phyloP scores from a whole-genome alignment of 441 rosid genomes.

The Populus trichocarpa region DNA sequence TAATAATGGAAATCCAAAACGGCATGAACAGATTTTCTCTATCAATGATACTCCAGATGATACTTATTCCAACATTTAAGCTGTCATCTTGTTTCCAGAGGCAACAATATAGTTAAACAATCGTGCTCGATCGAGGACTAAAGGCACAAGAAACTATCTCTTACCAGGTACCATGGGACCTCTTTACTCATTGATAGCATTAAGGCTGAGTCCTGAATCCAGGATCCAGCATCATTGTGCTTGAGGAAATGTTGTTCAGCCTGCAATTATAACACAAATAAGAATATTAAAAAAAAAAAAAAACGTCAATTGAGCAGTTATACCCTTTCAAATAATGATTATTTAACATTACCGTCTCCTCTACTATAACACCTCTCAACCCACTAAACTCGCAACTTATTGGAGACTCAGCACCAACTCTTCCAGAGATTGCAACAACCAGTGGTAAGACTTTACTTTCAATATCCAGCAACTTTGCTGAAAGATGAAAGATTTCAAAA shows the following conservation, averaged over 20 bases:
- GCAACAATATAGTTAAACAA: neutral
- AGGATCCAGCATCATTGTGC: constrained; percentile 95
- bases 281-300: constrained; percentile 9
- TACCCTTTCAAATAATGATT: neutral
- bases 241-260: constrained; percentile 91
- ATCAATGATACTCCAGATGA: constrained; percentile 10
- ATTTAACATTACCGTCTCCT: constrained; percentile 68
- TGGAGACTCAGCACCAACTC: constrained; percentile 91
- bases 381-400: constrained; percentile 77
- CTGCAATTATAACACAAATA: constrained; percentile 33
- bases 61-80: constrained; percentile 3
- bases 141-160: constrained; percentile 11
- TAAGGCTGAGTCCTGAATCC: constrained; percentile 96
- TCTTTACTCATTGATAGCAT: constrained; percentile 90
- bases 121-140: neutral
- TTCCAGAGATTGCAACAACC: constrained; percentile 80
- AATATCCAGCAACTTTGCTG: constrained; percentile 74
- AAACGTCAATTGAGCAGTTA: neutral
- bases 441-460: constrained; percentile 75
- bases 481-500: constrained; percentile 22
- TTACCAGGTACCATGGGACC: constrained; percentile 95
- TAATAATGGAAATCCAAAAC: constrained; percentile 16
- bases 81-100: neutral
- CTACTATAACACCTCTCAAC: constrained; percentile 83
- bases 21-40: constrained; percentile 4